Conservation (phyloP, 148 eudicot species). For the Polygonum aviculare region DNA sequence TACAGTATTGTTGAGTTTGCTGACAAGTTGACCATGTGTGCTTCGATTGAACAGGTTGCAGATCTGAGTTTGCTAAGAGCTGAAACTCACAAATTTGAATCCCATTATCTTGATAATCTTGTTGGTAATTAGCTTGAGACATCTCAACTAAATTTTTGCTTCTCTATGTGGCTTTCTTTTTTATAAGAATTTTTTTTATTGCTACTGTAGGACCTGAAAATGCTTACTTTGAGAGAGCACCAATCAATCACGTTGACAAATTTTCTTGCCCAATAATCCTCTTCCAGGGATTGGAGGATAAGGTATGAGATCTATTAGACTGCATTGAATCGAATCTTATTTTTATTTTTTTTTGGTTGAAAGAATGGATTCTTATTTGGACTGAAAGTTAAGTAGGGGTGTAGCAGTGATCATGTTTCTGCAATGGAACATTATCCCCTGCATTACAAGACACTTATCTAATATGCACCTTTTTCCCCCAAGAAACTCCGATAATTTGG, state of each 20-base stretch:
- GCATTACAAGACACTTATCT: neutral
- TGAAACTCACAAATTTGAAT: constrained; percentile 87
- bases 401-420: neutral
- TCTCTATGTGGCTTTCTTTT: neutral
- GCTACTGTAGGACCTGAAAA: constrained; percentile 51
- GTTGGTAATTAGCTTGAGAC: constrained; percentile 45
- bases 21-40: neutral
- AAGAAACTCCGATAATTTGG: neutral
- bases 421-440: neutral
- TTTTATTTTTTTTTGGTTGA: neutral
- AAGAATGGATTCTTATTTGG: no score
- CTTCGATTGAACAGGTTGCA: constrained; percentile 40
- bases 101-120: constrained; percentile 66
- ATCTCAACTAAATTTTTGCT: neutral
- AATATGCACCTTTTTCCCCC: no score
- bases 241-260: constrained; percentile 69
- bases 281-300: constrained; percentile 93
- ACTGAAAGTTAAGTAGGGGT: no score
- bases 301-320: constrained; percentile 30
- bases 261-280: constrained; percentile 89
- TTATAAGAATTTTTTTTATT: neutral
- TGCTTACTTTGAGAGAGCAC: constrained; percentile 64
- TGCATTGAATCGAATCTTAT: neutral
- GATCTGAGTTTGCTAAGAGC: constrained; percentile 60
- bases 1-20: neutral